A percentile compares a stretch with the other conserved stretches of the same genome.
Conservation (phyloP, 108 stramenopile species). For the Licmophora abbreviata region DNA sequence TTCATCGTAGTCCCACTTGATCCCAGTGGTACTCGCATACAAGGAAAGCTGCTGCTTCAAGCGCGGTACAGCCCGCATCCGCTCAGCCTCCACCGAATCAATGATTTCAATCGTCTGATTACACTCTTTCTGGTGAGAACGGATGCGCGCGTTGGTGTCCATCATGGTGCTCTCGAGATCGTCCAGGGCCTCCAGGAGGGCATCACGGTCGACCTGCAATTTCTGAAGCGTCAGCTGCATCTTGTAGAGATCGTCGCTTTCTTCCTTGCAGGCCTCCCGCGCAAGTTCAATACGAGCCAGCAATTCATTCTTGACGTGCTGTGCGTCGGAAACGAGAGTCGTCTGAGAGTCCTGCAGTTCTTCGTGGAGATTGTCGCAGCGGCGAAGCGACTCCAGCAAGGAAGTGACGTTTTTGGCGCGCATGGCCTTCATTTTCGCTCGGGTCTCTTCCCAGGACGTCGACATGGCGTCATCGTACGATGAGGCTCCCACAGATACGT, state of each 20-base stretch:
- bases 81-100: conserved; percentile 27
- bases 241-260: conserved; percentile 13
- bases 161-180: conserved; percentile 14
- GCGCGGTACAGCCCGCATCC: conserved; percentile 31
- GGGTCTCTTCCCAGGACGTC: too few relatives aligned
- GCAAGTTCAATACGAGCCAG: conserved; percentile 15
- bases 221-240: conserved; percentile 5
- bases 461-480: too few relatives aligned
- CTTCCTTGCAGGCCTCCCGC: conserved; percentile 7
- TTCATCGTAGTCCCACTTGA: conserved; percentile 43
- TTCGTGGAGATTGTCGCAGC: too few relatives aligned
- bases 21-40: conserved; percentile 29
- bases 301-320: conserved; percentile 6
- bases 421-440: too few relatives aligned
- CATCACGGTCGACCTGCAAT: conserved; percentile 8
- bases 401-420: too few relatives aligned
- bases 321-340: conserved; percentile 1
- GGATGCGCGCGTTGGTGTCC: conserved; percentile 13
- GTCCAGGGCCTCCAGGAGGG: conserved; percentile 14
- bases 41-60: conserved; percentile 30
- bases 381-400: too few relatives aligned
- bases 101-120: conserved; percentile 27
- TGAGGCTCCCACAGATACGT: too few relatives aligned
- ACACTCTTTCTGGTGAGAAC: conserved; percentile 21
- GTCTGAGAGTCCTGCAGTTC: too few relatives aligned